A percentile compares a stretch with the other conserved stretches of the same genome.
phyloP scores from a whole-genome alignment of 352 stramenopile species.

The Globisporangium spiculum region DNA sequence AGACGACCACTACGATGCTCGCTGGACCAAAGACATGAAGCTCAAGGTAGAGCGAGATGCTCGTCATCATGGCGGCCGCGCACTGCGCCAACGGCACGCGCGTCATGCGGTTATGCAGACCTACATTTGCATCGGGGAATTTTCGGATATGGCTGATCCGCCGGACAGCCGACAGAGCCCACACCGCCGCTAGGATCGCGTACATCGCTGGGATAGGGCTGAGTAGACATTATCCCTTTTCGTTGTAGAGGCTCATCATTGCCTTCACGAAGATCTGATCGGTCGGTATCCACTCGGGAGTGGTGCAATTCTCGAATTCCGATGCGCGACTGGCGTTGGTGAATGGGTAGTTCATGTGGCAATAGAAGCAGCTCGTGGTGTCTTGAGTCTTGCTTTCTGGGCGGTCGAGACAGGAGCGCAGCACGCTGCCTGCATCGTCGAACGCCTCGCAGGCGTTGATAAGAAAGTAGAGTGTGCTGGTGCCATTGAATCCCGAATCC shows the following conservation, averaged over 20 bases:
- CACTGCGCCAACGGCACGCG: constrained; percentile 35
- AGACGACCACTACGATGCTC: constrained; percentile 33
- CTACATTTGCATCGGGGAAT: constrained; percentile 42
- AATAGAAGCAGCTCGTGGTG: neutral
- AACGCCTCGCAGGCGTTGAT: constrained; percentile 59
- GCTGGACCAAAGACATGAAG: constrained; percentile 31
- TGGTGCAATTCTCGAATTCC: neutral
- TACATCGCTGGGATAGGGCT: constrained; percentile 29
- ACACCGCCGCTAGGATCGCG: constrained; percentile 30
- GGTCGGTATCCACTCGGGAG: neutral
- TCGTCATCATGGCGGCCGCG: constrained; percentile 28
- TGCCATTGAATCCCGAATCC: constrained; percentile 12
- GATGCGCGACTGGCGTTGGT: neutral
- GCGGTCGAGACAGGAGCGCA: constrained; percentile 44
- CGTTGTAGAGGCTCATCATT: constrained; percentile 50
- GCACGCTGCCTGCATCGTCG: constrained; percentile 34
- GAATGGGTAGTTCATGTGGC: neutral
- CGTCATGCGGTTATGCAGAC: constrained; percentile 55
- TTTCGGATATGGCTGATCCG: constrained; percentile 51
- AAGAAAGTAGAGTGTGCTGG: constrained; percentile 35
- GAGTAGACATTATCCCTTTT: constrained; percentile 34
- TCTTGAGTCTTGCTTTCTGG: constrained; percentile 13
- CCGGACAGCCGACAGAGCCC: constrained; percentile 31
- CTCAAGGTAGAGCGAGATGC: constrained; percentile 29
- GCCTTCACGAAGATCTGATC: constrained; percentile 35